Evolutionary conservation across 805 yeast genomes (phyloP).

Genomic region (Kurtzmaniella cleridarum): DNA sequence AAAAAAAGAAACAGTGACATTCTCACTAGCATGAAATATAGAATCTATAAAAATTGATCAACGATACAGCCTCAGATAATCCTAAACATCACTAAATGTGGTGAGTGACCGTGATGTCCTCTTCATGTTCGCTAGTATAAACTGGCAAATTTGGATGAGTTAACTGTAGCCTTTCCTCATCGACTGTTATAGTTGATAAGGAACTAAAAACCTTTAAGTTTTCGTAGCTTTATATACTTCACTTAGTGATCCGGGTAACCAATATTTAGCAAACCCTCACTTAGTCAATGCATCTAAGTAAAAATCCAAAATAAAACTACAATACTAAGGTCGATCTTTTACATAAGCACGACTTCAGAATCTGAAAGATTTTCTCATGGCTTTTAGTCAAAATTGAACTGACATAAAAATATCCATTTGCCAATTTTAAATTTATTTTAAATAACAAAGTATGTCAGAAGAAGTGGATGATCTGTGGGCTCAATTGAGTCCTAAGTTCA

Average conservation of each 20-base stretch:
- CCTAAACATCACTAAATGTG: constrained; percentile 41
- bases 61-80: constrained; percentile 31
- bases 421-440: too few species aligned
- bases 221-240: constrained; percentile 5
- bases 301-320: too few species aligned
- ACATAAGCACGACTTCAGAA: neutral
- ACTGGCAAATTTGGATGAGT: constrained; percentile 26
- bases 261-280: neutral
- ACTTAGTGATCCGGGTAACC: constrained; percentile 1
- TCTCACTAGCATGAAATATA: too few species aligned
- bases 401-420: too few species aligned
- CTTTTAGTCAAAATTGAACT: too few species aligned
- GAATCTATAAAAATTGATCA: constrained; percentile 1
- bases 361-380: too few species aligned
- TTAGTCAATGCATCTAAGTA: too few species aligned
- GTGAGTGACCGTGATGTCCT: constrained; percentile 48
- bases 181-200: constrained; percentile 55
- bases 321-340: too few species aligned
- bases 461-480: constrained; percentile 13
- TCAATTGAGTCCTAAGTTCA: constrained; percentile 17
- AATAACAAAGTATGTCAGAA: too few species aligned
- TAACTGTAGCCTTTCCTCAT: constrained; percentile 43
- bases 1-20: neutral
- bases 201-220: constrained; percentile 12
- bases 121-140: constrained; percentile 44